Evolutionary conservation across 2,329 filamentous ascomycete genomes (phyloP), one percentile per base, ranked within the genome.

Genomic region (Xylaria sp.): DNA sequence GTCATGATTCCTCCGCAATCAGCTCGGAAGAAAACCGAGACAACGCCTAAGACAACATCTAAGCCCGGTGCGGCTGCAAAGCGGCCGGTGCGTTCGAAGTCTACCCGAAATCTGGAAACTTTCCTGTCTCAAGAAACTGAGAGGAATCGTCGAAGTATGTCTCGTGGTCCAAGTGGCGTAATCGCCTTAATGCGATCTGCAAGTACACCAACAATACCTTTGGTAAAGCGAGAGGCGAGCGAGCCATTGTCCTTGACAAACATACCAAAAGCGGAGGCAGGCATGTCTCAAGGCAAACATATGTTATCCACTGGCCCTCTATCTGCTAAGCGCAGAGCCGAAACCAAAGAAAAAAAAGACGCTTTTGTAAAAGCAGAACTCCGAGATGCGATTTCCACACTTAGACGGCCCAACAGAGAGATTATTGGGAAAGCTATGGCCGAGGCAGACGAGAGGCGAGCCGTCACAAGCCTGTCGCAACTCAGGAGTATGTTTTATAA

Each of bases 361-460:
- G 90, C 89, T 2, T 80, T 87, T 25, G 85, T 93, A 1, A 89
- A 93, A 57, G 88, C 90, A 32, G 90, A 94, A 75, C 80, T 95
- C 40, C 88, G 89, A 72, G 88, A 93, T 67, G 93, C 93, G 9
- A 94, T 96, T 59, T 87, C 87, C 5, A 87, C 90, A 10, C 79
- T 95, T 50, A 90, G 92, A 77, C 93, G 90, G 79, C 93, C 93
- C 0, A 94, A 95, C 75, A 87, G 93, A 54, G 86, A 88, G 25
- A 84, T 92, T 48, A 91, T 90, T 13, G 89, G 89, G 37, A 90
- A 89, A 74, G 86, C 88, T 44, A 84, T 92, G 65, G 88, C 87
- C 3, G 91, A 93, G 71, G 90, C 88, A 29, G 86, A 88, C 4
- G 91, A 93, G 77, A 86, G 86, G 73, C 87, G 90, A 63, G 81